Evolutionary conservation across 2,329 filamentous ascomycete genomes (phyloP), one percentile per base, ranked within the genome.

Genomic region (Talaromyces piceae): DNA sequence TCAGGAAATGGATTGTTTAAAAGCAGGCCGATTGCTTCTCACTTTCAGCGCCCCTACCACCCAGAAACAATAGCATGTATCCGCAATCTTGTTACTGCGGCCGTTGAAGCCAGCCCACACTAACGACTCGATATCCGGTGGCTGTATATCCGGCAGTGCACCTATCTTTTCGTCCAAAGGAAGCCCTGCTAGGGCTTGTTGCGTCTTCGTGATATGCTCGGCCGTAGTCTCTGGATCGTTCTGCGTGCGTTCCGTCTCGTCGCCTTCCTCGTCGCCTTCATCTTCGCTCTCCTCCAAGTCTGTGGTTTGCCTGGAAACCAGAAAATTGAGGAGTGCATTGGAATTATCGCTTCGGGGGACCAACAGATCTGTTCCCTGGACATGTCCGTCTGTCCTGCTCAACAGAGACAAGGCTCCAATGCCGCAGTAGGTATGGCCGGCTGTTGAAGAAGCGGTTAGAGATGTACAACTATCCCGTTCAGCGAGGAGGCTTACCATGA

Each of bases 11-110:
- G 22, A 28, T 23, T 25, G 11, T 25, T 30, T 8, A 23, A 22
- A n/a, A 26, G 25, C 2, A 31, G 7, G 22, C 27, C 4, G 39
- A 6, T 30, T 12, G 13, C 13, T 37, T 45, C 66, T 60, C 67
- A 77, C 75, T 53, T 67, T 65, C 47, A 79, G 66, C 47, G 89
- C 82, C 2, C 82, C 89, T 3, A 79, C 78, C 0, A 88, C 88
- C 93, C 93, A 98, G 76, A 91, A 98, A 20, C 83, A 86, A 68
- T 98, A 98, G 71, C 93, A 98, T 0, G 93, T 97, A 69, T 98
- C 93, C 8, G 88, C 87, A 45, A 84, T 78, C 68, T 98, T 98
- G 73, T 95, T 96, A 65, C 82, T 83, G 46, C 93, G 83, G 23
- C 93, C 93, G 62, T 94, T 95, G 71, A 94, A 90, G 8, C 91